These are phyloP conservation scores for Sordariomycetes sp. DNA, from an alignment of 2,329 filamentous ascomycete genomes.

Conservation along the genomic window DNA sequence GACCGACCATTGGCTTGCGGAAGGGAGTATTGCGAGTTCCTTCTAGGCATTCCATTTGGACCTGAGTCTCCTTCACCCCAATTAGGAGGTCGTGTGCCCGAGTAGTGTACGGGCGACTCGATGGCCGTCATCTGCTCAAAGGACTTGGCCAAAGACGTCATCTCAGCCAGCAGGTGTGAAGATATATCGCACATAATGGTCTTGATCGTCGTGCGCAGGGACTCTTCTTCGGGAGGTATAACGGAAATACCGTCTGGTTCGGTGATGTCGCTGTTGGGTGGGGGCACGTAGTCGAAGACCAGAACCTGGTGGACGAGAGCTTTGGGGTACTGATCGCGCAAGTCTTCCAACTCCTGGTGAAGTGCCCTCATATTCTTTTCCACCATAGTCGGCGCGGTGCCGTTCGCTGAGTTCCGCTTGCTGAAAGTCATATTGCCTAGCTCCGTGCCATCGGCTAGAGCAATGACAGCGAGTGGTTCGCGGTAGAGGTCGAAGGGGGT, in stretches of 20 bases:
- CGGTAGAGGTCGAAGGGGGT: slow-evolving; percentile 87
- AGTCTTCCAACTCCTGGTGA: slow-evolving; percentile 58
- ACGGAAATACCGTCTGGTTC: slow-evolving; percentile 60
- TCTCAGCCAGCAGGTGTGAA: slow-evolving; percentile 62
- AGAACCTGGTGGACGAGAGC: slow-evolving; percentile 71
- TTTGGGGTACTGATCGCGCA: slow-evolving; percentile 65
- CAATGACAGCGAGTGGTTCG: slow-evolving; percentile 75
- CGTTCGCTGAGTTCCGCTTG: slow-evolving; percentile 44
- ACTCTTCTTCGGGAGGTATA: slow-evolving; percentile 59
- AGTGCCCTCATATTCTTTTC: slow-evolving; percentile 51
- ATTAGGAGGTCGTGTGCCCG: slow-evolving; percentile 17
- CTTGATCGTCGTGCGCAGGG: slow-evolving; percentile 71
- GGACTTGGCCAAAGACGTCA: slow-evolving; percentile 64
- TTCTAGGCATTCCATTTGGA: slow-evolving; percentile 28
- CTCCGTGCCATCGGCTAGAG: slow-evolving; percentile 73
- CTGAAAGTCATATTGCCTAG: slow-evolving; percentile 44
- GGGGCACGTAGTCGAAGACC: slow-evolving; percentile 62
- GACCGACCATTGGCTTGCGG: slow-evolving; percentile 31
- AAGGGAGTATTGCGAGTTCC: slow-evolving; percentile 46
- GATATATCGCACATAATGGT: slow-evolving; percentile 74
- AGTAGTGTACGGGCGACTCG: slow-evolving; percentile 60
- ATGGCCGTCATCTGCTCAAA: slow-evolving; percentile 67
- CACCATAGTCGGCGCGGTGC: slow-evolving; percentile 35
- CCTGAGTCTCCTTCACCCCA: slow-evolving; percentile 28
- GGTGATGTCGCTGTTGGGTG: slow-evolving; percentile 37